These are phyloP conservation scores for Globisporangium nagaii DNA, from an alignment of 352 stramenopile species.

Conservation along the genomic window DNA sequence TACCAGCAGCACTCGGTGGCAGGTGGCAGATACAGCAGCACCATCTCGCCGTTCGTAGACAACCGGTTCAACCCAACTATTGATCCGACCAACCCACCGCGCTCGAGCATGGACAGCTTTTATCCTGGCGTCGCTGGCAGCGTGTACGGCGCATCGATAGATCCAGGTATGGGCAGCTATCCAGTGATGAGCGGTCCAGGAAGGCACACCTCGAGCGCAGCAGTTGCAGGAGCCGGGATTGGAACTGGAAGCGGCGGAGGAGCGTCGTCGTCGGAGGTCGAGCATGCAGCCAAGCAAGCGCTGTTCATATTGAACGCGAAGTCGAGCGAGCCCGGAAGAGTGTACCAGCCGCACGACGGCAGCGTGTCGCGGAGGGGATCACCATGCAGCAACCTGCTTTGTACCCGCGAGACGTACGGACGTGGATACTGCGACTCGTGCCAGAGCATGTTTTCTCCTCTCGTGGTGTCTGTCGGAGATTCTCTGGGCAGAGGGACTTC, in stretches of 20 bases:
- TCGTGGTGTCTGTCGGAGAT: conserved; percentile 40
- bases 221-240: no score
- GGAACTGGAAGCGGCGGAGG: neutral
- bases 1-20: conserved; percentile 11
- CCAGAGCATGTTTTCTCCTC: conserved; percentile 49
- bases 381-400: conserved; percentile 54
- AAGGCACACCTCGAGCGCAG: neutral
- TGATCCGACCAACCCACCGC: neutral
- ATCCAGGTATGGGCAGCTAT: neutral
- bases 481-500: conserved; percentile 3
- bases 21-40: conserved; percentile 3
- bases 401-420: conserved; percentile 41
- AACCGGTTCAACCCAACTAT: conserved; percentile 3
- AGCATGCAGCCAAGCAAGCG: conserved; percentile 24
- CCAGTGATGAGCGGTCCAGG: neutral
- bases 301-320: conserved; percentile 20
- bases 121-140: neutral
- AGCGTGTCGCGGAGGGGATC: neutral
- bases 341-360: conserved; percentile 13
- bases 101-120: conserved; percentile 4
- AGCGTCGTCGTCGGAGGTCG: conserved; percentile 4
- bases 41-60: conserved; percentile 5
- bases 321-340: conserved; percentile 1
- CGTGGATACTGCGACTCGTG: conserved; percentile 58
- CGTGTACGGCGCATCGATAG: neutral